Evolutionary conservation across 805 yeast species (phyloP), one percentile per base, ranked within the genome.

Genomic region (Suhomyces sp.): DNA sequence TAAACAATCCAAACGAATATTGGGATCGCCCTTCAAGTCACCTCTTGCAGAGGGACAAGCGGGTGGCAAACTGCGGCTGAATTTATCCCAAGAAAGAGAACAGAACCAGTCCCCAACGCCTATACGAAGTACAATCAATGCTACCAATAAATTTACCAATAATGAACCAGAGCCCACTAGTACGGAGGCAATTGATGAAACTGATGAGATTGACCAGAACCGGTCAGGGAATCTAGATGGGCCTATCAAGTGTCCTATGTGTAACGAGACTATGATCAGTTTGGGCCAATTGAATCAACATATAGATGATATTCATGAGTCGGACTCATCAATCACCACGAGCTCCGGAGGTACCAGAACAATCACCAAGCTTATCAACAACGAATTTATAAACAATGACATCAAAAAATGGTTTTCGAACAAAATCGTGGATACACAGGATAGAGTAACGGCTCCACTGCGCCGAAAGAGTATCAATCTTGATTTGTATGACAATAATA

Each of bases 211-310:
- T 21, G 27, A n/a, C 27, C 9, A 11, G n/a, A n/a, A n/a, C n/a
- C n/a, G n/a, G n/a, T n/a, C n/a, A 25, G 20, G 24, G 19, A 19
- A n/a, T n/a, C n/a, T n/a, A n/a, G n/a, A n/a, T n/a, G n/a, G n/a
- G n/a, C n/a, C n/a, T n/a, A n/a, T n/a, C 19, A 20, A 34, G 12
- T 87, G 95, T 49, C 95, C 95, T 1, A 80, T 87, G 1, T 87
- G 95, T 51, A 57, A 64, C 10, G 82, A 78, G 39, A 31, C 56
- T 2, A 78, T 83, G 81, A 57, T 75, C 5, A 69, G 74, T 5
- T 54, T 81, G 25, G 33, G 46, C 11, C 81, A 76, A 41, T 62
- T 86, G 38, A 84, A 84, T 53, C 65, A 68, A 28, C 96, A 87
- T 56, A 58, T 87, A 18, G 95, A 88, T 53, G 82, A 74, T 38